Evolutionary conservation across 202 grass and related monocot genomes (phyloP), one percentile per base, ranked within the genome.

Genomic region (Miscanthus sacchariflorus): DNA sequence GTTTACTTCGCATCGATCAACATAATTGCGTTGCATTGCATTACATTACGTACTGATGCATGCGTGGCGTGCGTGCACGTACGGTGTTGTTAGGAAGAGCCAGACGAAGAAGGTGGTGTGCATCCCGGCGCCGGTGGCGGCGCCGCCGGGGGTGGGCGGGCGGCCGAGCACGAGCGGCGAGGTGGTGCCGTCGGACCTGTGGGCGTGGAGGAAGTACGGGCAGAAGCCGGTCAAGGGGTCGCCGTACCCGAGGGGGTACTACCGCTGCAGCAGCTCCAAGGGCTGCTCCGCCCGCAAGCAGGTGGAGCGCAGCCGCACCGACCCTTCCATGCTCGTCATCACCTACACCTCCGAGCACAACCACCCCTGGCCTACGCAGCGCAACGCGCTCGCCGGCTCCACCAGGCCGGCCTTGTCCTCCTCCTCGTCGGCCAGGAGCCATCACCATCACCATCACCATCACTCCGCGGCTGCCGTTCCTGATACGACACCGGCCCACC

Each of bases 211-310:
- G 85, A 99, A 99, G 79, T 99, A 99, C 84, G 97, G 97, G 27
- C 97, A 96, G 85, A 99, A 99, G 86, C 97, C 97, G 7, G 96
- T 99, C 88, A 99, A 96, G 83, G 97, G 97, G 27, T 99, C 97
- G 42, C 97, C 97, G 38, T 99, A 95, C 88, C 97, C 97, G 18
- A 88, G 96, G 76, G 96, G 93, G 0, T 98, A 98, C 85, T 98
- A 98, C 84, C 88, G 96, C 21, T 98, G 96, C 81, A 98, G 96
- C 93, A 98, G 96, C 79, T 98, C 96, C 33, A 98, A 98, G 58
- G 95, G 93, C 7, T 98, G 96, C 91, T 92, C 93, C 13, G 96
- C 96, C 25, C 81, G 93, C 92, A 98, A 98, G 88, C 96, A 98
- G 88, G 96, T 98, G 38, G 96, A 98, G 91, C 96, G 96, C 36